Percentiles rank a stretch among this genome's conserved stretches.
Conservation (phyloP, 2,329 filamentous ascomycete species). For the Colletotrichum noveboracense region DNA sequence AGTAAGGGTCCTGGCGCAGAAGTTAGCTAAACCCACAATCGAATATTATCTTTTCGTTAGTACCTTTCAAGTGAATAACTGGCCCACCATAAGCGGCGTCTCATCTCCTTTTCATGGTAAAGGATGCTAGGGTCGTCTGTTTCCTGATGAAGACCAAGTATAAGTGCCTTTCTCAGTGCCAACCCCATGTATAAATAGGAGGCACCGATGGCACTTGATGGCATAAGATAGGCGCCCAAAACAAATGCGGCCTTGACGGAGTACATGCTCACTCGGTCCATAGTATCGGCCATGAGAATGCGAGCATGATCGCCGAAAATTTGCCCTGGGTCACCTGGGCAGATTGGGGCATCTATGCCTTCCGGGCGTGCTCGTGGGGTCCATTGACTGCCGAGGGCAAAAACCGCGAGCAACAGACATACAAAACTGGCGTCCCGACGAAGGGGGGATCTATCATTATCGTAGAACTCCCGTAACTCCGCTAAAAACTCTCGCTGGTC, state of each 20-base stretch:
- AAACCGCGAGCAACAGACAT: constrained; percentile 27
- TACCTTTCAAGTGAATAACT: constrained; percentile 33
- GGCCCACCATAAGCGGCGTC: constrained; percentile 30
- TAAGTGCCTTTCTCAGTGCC: constrained; percentile 30
- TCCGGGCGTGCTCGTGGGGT: constrained; percentile 32
- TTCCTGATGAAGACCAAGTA: constrained; percentile 29
- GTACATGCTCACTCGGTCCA: constrained; percentile 32
- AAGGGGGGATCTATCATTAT: constrained; percentile 23
- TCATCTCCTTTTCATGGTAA: constrained; percentile 25
- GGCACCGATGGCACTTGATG: constrained; percentile 34
- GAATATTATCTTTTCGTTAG: background rate
- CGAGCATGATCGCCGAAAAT: constrained; percentile 34
- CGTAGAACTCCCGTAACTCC: constrained; percentile 30
- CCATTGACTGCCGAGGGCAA: constrained; percentile 38
- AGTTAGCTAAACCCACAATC: background rate
- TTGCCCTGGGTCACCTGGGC: constrained; percentile 31
- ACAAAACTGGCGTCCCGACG: constrained; percentile 28
- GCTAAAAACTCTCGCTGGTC: constrained; percentile 26
- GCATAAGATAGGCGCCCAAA: constrained; percentile 38
- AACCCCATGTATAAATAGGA: constrained; percentile 35
- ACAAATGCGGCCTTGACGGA: constrained; percentile 36
- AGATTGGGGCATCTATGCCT: background rate
- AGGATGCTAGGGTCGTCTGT: constrained; percentile 24
- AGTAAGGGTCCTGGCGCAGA: constrained; percentile 17
- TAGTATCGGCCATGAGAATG: constrained; percentile 35